Conservation (phyloP, 1,284 basidiomycete species). For the Pseudozyma tsukubaensis region DNA sequence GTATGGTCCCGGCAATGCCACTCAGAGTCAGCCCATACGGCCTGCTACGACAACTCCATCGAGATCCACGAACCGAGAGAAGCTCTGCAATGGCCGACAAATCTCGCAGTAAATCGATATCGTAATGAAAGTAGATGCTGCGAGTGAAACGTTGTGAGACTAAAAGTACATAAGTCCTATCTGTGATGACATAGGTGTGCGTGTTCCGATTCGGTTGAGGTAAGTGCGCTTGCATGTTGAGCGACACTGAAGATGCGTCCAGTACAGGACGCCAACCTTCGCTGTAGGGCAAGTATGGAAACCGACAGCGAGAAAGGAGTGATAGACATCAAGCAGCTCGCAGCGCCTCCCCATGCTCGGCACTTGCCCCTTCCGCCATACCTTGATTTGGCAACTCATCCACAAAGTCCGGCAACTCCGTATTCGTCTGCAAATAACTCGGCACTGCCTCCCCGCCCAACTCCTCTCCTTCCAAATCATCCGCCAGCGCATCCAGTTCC, state of each 20-base stretch:
- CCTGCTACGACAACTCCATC: no score
- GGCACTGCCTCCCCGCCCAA: conserved; percentile 37
- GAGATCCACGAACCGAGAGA: no score
- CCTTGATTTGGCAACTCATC: conserved; percentile 55
- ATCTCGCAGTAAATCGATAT: not conserved
- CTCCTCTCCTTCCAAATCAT: conserved; percentile 74
- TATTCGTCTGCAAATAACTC: conserved; percentile 56
- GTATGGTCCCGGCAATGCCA: no score
- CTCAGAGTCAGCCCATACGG: no score
- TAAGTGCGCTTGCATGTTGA: not conserved
- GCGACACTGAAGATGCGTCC: not conserved
- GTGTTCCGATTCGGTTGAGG: not conserved
- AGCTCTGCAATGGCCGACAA: no score
- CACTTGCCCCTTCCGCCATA: conserved; percentile 1
- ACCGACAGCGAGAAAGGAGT: not conserved
- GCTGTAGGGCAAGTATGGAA: not conserved
- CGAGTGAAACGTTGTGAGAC: not conserved
- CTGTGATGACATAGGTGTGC: not conserved
- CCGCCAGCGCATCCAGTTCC: conserved; percentile 75
- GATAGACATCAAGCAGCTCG: conserved; percentile 22
- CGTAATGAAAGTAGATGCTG: no score
- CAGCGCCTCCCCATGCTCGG: conserved; percentile 37
- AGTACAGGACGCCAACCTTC: not conserved
- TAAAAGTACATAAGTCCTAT: not conserved
- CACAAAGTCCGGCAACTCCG: conserved; percentile 61